phyloP scores from a whole-genome alignment of 208 protist genomes.

The Wallacemonas sp. region DNA sequence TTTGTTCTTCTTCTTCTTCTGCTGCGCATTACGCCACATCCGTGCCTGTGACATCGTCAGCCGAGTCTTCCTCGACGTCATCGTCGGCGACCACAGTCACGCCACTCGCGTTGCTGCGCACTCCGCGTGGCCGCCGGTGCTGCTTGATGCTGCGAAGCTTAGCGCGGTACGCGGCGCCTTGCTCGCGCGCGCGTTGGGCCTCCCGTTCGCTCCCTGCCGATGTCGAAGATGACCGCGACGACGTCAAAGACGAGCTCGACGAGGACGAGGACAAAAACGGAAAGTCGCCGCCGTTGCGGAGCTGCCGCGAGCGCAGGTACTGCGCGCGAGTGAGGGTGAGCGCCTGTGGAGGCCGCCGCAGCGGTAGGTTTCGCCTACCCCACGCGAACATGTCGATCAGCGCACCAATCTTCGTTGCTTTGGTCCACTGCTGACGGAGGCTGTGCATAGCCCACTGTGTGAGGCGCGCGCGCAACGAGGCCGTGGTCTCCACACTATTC shows the following conservation, averaged over 20 bases:
- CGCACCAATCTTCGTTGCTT: constrained; percentile 70
- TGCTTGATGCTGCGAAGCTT: constrained; percentile 7
- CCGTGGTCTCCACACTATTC: constrained; percentile 49
- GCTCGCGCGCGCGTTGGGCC: not conserved
- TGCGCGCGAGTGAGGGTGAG: constrained; percentile 37
- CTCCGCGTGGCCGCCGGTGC: not conserved
- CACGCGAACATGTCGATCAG: constrained; percentile 53
- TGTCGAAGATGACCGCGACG: constrained; percentile 3
- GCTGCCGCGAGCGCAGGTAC: constrained; percentile 19
- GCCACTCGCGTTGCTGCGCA: not conserved
- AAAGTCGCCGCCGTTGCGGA: constrained; percentile 1
- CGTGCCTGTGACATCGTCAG: not conserved
- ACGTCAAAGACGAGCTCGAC: not conserved
- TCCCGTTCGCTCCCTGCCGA: not conserved
- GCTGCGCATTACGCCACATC: not conserved
- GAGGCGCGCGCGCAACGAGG: constrained; percentile 41
- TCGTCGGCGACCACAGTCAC: constrained; percentile 7
- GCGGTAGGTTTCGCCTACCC: constrained; percentile 31
- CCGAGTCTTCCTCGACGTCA: constrained; percentile 6
- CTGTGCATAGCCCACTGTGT: constrained; percentile 55
- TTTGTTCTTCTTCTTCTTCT: no score
- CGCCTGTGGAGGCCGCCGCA: constrained; percentile 31
- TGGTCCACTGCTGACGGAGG: constrained; percentile 78
- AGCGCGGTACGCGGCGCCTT: not conserved
- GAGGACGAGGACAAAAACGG: constrained; percentile 17